These are phyloP conservation scores for Phytopythium helicoides DNA, from an alignment of 352 stramenopile genomes.

Conservation along the genomic window DNA sequence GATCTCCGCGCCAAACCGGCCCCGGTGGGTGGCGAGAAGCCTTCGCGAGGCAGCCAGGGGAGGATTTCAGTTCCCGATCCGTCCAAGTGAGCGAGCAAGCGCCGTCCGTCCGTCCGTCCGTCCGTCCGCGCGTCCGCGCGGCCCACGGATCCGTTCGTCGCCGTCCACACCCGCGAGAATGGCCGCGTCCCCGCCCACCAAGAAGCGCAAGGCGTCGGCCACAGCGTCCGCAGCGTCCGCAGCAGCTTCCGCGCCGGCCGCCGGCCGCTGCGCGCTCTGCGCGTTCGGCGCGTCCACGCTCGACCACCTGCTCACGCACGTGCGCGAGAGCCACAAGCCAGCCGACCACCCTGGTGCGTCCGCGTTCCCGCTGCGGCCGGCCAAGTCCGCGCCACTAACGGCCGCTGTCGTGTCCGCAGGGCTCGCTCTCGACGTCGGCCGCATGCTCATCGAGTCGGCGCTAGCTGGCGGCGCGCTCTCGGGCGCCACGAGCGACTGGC, in stretches of 20 bases:
- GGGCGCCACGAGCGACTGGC: slow-evolving; percentile 47
- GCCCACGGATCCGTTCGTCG: no score
- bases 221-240: no score
- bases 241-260: slow-evolving; percentile 6
- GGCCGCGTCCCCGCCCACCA: slow-evolving; percentile 15
- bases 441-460: slow-evolving; percentile 53
- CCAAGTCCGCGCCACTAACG: no score
- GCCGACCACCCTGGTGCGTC: slow-evolving; percentile 38
- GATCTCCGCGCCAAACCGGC: no score
- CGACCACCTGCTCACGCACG: slow-evolving; percentile 49
- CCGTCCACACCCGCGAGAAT: neutral
- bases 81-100: no score
- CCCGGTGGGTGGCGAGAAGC: no score
- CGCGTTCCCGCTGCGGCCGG: no score
- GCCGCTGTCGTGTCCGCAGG: slow-evolving; percentile 14
- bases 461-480: slow-evolving; percentile 47
- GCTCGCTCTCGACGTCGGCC: slow-evolving; percentile 49
- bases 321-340: slow-evolving; percentile 33
- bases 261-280: slow-evolving; percentile 39
- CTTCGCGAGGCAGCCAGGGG: no score
- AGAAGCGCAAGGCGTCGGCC: slow-evolving; percentile 60
- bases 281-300: slow-evolving; percentile 41
- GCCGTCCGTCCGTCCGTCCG: no score
- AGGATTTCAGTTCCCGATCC: no score
- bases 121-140: no score